Percentiles rank a stretch among this genome's conserved stretches.
These are phyloP conservation scores for Paragyromitra xinjiangensis DNA, from an alignment of 495 filamentous ascomycete species.

Conservation along the genomic window DNA sequence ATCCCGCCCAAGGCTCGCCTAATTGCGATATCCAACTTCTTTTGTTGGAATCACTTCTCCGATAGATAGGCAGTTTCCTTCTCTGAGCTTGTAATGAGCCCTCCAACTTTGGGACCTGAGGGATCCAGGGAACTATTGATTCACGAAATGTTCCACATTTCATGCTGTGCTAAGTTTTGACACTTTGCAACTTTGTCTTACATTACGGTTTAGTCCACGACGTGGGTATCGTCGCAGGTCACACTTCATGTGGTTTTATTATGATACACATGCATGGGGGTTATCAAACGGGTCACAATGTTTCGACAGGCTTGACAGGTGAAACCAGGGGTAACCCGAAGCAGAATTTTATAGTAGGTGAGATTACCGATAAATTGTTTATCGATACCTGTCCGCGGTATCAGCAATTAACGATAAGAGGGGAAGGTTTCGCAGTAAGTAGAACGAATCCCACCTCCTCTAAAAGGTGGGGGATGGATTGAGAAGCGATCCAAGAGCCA, in stretches of 20 bases:
- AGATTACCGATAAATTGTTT: constrained; percentile 31
- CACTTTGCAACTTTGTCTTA: constrained; percentile 17
- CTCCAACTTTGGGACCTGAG: constrained; percentile 5
- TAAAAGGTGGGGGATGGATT: constrained; percentile 9
- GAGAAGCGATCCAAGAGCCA: constrained; percentile 20
- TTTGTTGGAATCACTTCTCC: background rate
- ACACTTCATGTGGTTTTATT: constrained; percentile 26
- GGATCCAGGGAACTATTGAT: background rate
- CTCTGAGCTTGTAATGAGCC: background rate
- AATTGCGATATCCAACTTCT: background rate
- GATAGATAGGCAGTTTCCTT: constrained; percentile 1
- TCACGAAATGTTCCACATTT: constrained; percentile 22
- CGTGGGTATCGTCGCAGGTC: constrained; percentile 23
- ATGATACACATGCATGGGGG: constrained; percentile 34
- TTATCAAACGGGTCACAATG: constrained; percentile 43
- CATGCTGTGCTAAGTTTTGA: constrained; percentile 32
- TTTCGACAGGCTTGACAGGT: constrained; percentile 31
- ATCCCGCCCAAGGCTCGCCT: background rate
- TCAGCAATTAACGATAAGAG: constrained; percentile 31
- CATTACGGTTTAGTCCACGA: constrained; percentile 15
- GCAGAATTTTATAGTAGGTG: constrained; percentile 30
- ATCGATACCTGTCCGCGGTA: constrained; percentile 34
- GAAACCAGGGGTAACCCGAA: constrained; percentile 43
- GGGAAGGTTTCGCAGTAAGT: constrained; percentile 18
- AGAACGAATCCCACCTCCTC: constrained; percentile 7